Conservation (phyloP, 345 rosid species). For the Salix dunnii region DNA sequence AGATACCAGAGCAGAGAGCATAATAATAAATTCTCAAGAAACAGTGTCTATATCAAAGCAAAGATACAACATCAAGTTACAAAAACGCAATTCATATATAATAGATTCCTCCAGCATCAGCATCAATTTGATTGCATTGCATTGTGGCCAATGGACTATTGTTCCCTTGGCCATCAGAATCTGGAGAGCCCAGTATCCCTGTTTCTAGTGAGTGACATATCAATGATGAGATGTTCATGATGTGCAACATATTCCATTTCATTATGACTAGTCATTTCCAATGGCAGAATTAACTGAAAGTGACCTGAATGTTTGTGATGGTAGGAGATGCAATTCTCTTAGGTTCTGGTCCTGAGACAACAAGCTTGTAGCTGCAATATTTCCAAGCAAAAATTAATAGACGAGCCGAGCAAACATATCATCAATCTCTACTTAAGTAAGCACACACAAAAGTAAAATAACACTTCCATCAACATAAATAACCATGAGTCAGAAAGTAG, state of each 20-base stretch:
- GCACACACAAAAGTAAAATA: conserved; percentile 5
- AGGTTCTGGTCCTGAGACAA: conserved; percentile 75
- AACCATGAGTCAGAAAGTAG: too few species aligned
- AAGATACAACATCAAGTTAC: not conserved
- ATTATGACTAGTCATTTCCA: not conserved
- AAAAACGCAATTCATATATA: not conserved
- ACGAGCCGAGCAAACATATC: not conserved
- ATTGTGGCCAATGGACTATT: too few species aligned
- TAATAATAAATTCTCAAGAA: not conserved
- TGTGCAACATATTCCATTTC: not conserved
- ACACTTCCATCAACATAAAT: not conserved
- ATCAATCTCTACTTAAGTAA: not conserved
- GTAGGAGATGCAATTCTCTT: conserved; percentile 76
- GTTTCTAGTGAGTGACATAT: not conserved
- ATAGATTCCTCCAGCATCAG: not conserved
- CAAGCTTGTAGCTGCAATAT: conserved; percentile 75
- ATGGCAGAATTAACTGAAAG: conserved; percentile 1
- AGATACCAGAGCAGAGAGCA: conserved; percentile 61
- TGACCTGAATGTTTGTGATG: conserved; percentile 86
- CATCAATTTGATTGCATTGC: not conserved
- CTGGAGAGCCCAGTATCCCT: not conserved
- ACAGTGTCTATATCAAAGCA: not conserved
- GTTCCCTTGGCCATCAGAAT: not conserved
- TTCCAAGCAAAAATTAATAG: conserved; percentile 12
- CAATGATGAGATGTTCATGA: not conserved